Conservation (phyloP, 2,329 filamentous ascomycete genomes). For the Periconia sp. region DNA sequence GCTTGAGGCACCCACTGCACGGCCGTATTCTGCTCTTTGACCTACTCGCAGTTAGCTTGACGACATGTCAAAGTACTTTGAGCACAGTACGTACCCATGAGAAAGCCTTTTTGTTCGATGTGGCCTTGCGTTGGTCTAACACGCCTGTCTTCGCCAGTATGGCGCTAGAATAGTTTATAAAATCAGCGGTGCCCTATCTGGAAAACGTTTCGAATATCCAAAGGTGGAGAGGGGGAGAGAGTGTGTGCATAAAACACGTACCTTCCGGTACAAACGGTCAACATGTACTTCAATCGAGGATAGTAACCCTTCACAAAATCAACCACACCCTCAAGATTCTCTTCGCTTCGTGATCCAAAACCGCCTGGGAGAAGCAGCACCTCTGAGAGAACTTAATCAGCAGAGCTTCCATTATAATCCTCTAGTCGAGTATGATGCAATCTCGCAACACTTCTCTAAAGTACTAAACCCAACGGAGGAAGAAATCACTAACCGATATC, state of each 20-base stretch:
- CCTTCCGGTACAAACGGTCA: conserved; percentile 68
- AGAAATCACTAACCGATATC: conserved; percentile 65
- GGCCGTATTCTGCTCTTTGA: conserved; percentile 50
- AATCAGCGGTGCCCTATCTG: neutral
- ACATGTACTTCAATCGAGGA: conserved; percentile 37
- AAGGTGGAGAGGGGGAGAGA: neutral
- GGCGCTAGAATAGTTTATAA: conserved; percentile 43
- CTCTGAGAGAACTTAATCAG: neutral
- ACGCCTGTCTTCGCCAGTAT: conserved; percentile 62
- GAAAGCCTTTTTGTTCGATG: conserved; percentile 67
- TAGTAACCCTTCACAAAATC: conserved; percentile 52
- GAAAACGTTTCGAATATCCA: neutral
- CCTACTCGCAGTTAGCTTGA: conserved; percentile 17
- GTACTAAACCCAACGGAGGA: conserved; percentile 37
- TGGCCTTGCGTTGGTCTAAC: conserved; percentile 62
- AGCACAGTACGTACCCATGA: conserved; percentile 23
- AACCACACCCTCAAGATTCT: conserved; percentile 40
- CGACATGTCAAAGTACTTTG: neutral
- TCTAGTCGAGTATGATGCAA: neutral
- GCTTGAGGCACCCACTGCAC: conserved; percentile 64
- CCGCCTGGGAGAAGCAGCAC: conserved; percentile 70
- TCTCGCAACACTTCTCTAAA: neutral
- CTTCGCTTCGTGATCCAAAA: conserved; percentile 45
- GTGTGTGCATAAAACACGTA: neutral
- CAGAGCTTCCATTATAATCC: neutral